Evolutionary conservation across 2,329 filamentous ascomycete species (phyloP), one percentile per base, ranked within the genome.

Genomic region (Dactylonectria estremocensis): DNA sequence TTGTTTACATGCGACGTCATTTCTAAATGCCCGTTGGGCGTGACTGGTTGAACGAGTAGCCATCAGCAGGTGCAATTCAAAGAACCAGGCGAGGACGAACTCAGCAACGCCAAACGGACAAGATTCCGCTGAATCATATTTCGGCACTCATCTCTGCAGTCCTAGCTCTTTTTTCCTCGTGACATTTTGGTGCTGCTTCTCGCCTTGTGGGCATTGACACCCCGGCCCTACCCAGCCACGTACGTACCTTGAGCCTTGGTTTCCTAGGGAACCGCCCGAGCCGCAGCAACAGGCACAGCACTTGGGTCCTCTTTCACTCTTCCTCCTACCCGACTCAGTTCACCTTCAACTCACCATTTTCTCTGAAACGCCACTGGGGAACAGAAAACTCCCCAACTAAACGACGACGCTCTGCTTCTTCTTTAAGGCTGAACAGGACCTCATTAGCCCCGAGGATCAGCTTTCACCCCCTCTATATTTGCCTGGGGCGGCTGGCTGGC

Each of bases 1-100:
- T 31, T 79, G 43, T 78, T 80, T 80, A 80, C 77, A 75, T 72
- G 37, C 70, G 76, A 80, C 77, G 79, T 80, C 78, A 81, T 76
- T 56, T 52, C 11, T 20, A 2, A 24, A n/a, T 4, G 4, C 24
- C 9, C 22, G 11, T 28, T 28, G 24, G 43, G 24, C 14, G 11
- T 11, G 20, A 5, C 10, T 11, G n/a, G 55, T 31, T 20, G 56
- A 13, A 33, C 3, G 16, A 35, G 49, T 33, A 53, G 7, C 9
- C 49, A 33, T 9, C 28, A 7, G n/a, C 9, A 14, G n/a, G 14
- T 28, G 20, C 5, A 43, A n/a, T 18, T n/a, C 28, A 35, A 33
- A 20, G 49, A 53, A 13, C 18, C 49, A 33, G 5, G 8, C 48
- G 14, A n/a, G 49, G 8, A 52, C 11, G 13, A 49, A 22, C 8